A percentile compares a stretch with the other conserved stretches of the same genome.
Evolutionary conservation across 1,284 basidiomycete genomes (phyloP).

Genomic region (Apiotrichum mycotoxinovorans): DNA sequence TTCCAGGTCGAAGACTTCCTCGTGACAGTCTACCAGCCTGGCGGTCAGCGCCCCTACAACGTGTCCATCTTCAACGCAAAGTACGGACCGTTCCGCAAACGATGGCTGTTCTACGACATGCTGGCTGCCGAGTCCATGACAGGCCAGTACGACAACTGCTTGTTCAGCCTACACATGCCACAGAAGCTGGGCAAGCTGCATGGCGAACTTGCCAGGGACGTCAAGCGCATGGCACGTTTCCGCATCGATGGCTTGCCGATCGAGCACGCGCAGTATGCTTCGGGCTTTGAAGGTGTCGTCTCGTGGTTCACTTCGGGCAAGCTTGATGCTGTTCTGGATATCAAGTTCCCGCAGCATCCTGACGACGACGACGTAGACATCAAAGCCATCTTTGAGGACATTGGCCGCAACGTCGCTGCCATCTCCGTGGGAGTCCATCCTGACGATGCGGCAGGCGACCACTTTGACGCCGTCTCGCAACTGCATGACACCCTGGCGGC

Average conservation of each 20-base stretch:
- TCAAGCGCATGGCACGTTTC: conserved; percentile 89
- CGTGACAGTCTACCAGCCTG: conserved; percentile 91
- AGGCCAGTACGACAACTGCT: conserved; percentile 95
- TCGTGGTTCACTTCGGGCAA: conserved; percentile 97
- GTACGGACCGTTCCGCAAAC: conserved; percentile 77
- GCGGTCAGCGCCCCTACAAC: conserved; percentile 86
- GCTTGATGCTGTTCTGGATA: conserved; percentile 93
- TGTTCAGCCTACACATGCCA: conserved; percentile 94
- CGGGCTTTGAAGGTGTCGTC: conserved; percentile 74
- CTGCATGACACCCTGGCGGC: conserved; percentile 52
- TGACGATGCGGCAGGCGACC: conserved; percentile 24
- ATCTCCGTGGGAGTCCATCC: conserved; percentile 49
- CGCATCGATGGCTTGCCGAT: conserved; percentile 95
- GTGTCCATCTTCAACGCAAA: conserved; percentile 95
- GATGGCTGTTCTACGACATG: conserved; percentile 94
- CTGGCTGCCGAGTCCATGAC: conserved; percentile 88
- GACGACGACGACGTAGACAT: conserved; percentile 68
- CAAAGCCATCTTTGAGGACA: conserved; percentile 83
- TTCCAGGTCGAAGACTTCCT: conserved; percentile 89
- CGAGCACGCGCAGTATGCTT: conserved; percentile 87
- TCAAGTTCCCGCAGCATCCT: conserved; percentile 87
- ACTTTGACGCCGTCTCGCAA: conserved; percentile 43
- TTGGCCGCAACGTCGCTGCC: conserved; percentile 72
- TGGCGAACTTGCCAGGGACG: conserved; percentile 71
- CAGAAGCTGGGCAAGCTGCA: conserved; percentile 78